Conservation (phyloP, 306 rosid species). For the Cicer pinnatifidum region DNA sequence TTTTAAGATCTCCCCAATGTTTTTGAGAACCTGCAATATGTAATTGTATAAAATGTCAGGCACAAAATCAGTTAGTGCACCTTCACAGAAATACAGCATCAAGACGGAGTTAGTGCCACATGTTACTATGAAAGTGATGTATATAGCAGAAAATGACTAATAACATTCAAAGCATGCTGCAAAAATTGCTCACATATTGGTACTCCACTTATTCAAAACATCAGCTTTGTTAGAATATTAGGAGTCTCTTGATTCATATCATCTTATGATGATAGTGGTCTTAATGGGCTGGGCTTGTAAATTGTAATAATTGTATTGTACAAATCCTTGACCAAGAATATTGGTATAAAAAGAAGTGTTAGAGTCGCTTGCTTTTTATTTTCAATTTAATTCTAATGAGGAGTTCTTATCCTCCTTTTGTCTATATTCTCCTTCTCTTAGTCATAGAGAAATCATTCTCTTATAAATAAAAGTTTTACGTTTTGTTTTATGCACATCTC, state of each 20-base stretch:
- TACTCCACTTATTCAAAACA: background rate
- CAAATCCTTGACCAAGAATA: background rate
- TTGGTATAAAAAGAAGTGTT: background rate
- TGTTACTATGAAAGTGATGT: background rate
- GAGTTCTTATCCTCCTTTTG: background rate
- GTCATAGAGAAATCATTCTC: background rate
- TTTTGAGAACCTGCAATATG: conserved; percentile 70
- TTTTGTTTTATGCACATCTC: too few relatives aligned
- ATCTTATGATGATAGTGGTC: background rate
- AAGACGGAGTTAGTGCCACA: background rate
- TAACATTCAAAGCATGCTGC: background rate
- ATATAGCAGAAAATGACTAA: conserved; percentile 15
- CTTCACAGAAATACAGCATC: conserved; percentile 7
- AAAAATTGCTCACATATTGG: background rate
- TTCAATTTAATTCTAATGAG: background rate
- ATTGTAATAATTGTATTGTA: background rate
- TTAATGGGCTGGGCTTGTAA: background rate
- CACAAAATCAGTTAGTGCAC: background rate
- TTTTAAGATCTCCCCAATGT: conserved; percentile 92
- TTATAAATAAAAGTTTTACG: background rate
- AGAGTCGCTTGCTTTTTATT: background rate
- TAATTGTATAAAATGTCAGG: conserved; percentile 27
- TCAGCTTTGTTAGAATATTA: background rate
- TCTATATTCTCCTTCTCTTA: background rate
- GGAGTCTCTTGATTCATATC: background rate